A percentile compares a stretch with the other conserved stretches of the same genome.
Conservation (phyloP, 106 monocot genomes). For the Dioscorea alata region DNA sequence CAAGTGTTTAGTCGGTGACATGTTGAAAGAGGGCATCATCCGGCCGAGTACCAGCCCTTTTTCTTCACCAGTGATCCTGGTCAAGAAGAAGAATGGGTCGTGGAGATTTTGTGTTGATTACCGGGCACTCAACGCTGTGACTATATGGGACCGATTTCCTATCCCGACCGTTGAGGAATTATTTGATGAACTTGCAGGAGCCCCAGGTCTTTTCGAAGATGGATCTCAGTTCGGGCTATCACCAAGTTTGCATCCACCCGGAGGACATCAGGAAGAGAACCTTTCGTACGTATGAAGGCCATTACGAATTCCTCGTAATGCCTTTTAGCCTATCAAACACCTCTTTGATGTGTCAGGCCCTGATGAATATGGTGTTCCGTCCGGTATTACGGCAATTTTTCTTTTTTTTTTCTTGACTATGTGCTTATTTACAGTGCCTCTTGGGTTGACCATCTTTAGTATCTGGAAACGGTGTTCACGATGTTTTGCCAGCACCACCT, state of each 20-base stretch:
- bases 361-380: neutral
- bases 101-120: constrained; percentile 3
- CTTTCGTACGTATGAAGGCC: no score
- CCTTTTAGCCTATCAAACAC: no score
- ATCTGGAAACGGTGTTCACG: neutral
- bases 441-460: neutral
- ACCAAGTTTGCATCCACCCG: no score
- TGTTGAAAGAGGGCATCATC: neutral
- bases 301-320: no score
- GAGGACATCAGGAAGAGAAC: no score
- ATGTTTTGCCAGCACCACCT: neutral
- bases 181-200: no score
- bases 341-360: neutral
- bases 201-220: no score
- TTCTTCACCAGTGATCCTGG: neutral
- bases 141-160: neutral
- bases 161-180: no score
- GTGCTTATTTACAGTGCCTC: neutral
- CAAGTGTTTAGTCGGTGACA: neutral
- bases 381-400: neutral
- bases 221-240: no score
- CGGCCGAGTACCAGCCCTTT: neutral
- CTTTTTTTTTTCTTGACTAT: neutral
- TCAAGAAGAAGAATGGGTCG: neutral
- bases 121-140: neutral